Conservation (phyloP, 164 flowering plant genomes). For the Echeveria elegans region DNA sequence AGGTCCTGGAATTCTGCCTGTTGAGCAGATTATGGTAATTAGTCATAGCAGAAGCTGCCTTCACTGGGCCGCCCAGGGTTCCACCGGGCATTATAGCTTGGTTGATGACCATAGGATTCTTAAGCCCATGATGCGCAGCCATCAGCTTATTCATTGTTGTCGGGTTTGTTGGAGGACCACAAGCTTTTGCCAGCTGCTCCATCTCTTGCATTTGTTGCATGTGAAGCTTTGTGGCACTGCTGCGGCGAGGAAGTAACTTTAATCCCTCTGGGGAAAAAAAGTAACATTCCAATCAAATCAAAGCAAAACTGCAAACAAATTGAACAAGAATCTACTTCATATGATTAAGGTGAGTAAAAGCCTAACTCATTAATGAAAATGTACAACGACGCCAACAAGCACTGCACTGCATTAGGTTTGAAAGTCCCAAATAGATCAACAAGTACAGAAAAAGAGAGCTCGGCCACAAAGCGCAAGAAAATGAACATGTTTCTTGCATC, state of each 20-base stretch:
- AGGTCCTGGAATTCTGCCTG: conserved; percentile 62
- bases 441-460: neutral
- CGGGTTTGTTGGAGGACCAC: conserved; percentile 60
- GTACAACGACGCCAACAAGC: neutral
- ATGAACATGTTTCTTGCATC: neutral
- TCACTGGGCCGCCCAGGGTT: conserved; percentile 43
- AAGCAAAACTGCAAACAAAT: neutral
- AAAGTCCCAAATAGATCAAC: neutral
- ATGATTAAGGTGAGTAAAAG: neutral
- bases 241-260: conserved; percentile 67
- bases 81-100: conserved; percentile 40
- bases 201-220: conserved; percentile 75
- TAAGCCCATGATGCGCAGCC: conserved; percentile 56
- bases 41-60: conserved; percentile 49
- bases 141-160: conserved; percentile 53
- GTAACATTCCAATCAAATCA: neutral
- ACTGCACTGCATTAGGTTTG: neutral
- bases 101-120: conserved; percentile 36
- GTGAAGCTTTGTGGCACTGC: conserved; percentile 43
- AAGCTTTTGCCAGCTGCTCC: conserved; percentile 56
- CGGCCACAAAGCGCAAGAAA: neutral
- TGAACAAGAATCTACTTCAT: neutral
- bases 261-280: conserved; percentile 71
- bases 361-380: neutral
- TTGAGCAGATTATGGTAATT: conserved; percentile 62